Base-by-base conservation (phyloP, 2,329 filamentous ascomycete species). In the Pseudogymnoascus sp. region DNA sequence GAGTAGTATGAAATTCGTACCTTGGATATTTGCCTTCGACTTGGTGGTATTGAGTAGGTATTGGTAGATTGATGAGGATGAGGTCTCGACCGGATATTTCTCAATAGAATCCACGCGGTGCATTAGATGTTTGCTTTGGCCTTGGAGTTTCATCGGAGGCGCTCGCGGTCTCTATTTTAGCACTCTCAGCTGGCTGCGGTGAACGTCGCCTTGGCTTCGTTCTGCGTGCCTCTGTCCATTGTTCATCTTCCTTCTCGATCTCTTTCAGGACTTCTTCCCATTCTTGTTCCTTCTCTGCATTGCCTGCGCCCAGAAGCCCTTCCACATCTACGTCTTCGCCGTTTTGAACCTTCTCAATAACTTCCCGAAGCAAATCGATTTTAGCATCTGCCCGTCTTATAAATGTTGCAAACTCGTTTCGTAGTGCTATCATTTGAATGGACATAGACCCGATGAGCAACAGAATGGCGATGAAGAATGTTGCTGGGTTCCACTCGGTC, bases 391-490 rank as follows among this genome's bases (percentile, higher is more conserved):
- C 87, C 68, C 86, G 86, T 61, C 93, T 85, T 71, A 81, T 85
- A 70, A 89, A 93, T 8, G 86, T 85, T 33, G 82, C 80, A 71
- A 87, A 89, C 61, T 93, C 87, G 69, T 89, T 90, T 70, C 87
- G 88, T 70, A 97, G 74, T 37, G 86, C 82, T 71, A 99, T 88
- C 81, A 95, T 90, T 71, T 97, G 90, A 70, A 99, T 97, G 13
- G 93, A 90, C 81, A 97, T 96, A 66, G 91, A 96, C 3, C 96
- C 96, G 67, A 97, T 93, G 67, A 97, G 82, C 42, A 92, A 79
- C 71, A 92, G 92, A 67, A 93, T 90, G 70, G 87, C 79, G 68
- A 93, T 90, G 74, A 87, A 95, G 71, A 91, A 93, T 0, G 87
- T 92, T 19, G 89, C 89, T 2, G 90, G 89, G 69, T 93, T 93